Evolutionary conservation across 495 filamentous ascomycete species (phyloP).

Genomic region (Daldinia grandis): DNA sequence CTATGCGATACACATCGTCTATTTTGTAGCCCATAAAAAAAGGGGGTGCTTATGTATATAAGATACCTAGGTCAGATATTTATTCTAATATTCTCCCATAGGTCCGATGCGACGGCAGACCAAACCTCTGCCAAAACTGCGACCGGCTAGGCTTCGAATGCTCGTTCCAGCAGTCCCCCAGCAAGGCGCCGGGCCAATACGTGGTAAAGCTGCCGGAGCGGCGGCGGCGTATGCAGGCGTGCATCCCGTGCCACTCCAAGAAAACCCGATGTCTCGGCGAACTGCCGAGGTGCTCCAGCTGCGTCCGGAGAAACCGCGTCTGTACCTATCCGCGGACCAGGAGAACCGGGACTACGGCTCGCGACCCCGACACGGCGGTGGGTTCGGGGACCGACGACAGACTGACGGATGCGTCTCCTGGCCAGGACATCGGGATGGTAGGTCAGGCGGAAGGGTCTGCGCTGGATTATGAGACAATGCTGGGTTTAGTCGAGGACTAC

Average conservation of each 20-base stretch:
- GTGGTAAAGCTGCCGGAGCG: constrained; percentile 38
- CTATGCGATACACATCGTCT: no score
- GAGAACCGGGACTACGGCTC: constrained; percentile 5
- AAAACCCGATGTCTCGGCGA: constrained; percentile 43
- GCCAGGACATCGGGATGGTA: constrained; percentile 19
- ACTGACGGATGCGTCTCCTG: constrained; percentile 1
- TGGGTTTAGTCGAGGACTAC: constrained; percentile 40
- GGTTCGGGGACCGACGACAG: not conserved
- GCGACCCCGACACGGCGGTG: not conserved
- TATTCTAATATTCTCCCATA: constrained; percentile 2
- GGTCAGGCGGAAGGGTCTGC: constrained; percentile 5
- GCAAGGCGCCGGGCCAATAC: constrained; percentile 34
- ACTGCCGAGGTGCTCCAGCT: constrained; percentile 40
- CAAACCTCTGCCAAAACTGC: constrained; percentile 40
- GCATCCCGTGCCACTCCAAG: constrained; percentile 42
- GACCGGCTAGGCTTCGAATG: constrained; percentile 44
- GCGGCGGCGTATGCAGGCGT: constrained; percentile 42
- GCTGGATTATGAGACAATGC: constrained; percentile 14
- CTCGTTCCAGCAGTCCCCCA: constrained; percentile 38
- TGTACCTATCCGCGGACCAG: constrained; percentile 32
- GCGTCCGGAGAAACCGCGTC: constrained; percentile 30
- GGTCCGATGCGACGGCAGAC: constrained; percentile 42
- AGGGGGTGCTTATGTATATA: no score
- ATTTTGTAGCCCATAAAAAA: no score
- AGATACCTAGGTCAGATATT: no score